Conservation (phyloP, 768 basidiomycete genomes). For the Neoboletus subvelutipes region DNA sequence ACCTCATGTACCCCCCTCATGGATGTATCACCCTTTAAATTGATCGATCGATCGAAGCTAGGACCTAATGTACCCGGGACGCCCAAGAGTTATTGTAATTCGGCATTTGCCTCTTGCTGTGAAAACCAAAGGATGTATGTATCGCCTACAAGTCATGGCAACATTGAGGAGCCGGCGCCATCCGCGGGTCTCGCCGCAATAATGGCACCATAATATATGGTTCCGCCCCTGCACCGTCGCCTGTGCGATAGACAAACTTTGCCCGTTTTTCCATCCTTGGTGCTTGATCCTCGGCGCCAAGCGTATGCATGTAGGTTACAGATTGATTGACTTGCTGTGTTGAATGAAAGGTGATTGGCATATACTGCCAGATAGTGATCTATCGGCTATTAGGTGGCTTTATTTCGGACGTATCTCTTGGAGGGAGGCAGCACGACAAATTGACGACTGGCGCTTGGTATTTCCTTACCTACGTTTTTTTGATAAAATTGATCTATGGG, state of each 20-base stretch:
- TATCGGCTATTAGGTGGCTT: not conserved
- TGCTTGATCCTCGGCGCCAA: not conserved
- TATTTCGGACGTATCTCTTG: not conserved
- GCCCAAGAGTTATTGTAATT: not conserved
- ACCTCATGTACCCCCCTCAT: conserved; percentile 6
- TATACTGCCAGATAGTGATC: not conserved
- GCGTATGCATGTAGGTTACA: not conserved
- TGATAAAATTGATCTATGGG: not conserved
- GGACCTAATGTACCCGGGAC: no score
- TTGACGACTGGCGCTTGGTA: not conserved
- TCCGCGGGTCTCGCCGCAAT: not conserved
- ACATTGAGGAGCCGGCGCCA: not conserved
- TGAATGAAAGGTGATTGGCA: not conserved
- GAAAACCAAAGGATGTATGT: not conserved
- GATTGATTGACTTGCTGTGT: not conserved
- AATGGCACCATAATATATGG: not conserved
- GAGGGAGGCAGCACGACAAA: not conserved
- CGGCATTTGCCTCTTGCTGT: not conserved
- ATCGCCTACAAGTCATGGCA: not conserved
- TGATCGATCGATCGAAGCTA: conserved; percentile 1
- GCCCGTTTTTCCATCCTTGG: not conserved
- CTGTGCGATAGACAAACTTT: not conserved
- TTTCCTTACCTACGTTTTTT: not conserved
- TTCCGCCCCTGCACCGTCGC: not conserved
- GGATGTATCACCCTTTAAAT: not conserved